phyloP scores from a whole-genome alignment of 768 basidiomycete species.

The Hericium alpestre region DNA sequence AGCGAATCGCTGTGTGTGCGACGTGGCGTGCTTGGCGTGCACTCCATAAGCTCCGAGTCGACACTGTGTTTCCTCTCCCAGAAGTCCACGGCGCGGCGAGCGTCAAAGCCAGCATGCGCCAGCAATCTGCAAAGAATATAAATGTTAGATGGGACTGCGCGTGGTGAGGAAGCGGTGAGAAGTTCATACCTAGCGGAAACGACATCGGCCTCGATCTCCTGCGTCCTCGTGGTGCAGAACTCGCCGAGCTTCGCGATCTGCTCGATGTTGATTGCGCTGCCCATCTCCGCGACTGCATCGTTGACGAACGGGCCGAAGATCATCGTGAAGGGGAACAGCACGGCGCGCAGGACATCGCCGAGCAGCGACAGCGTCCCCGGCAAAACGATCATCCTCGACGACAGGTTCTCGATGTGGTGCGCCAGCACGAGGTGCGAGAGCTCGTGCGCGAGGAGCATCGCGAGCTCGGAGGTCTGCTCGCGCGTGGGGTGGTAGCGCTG shows the following conservation, averaged over 20 bases:
- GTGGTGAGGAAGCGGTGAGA: conserved; percentile 3
- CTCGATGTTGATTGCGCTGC: conserved; percentile 57
- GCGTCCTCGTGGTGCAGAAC: conserved; percentile 66
- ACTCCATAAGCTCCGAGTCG: conserved; percentile 30
- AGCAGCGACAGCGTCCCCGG: conserved; percentile 71
- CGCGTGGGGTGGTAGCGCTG: conserved; percentile 38
- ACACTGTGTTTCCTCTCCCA: conserved; percentile 52
- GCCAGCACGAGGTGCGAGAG: conserved; percentile 83
- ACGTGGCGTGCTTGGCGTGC: conserved; percentile 25
- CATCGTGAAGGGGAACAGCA: conserved; percentile 85
- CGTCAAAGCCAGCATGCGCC: conserved; percentile 86
- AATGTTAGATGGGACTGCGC: neutral
- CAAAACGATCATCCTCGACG: conserved; percentile 70
- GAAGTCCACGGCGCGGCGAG: conserved; percentile 68
- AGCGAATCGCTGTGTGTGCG: conserved; percentile 16
- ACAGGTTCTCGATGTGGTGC: conserved; percentile 88
- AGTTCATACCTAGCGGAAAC: conserved; percentile 64
- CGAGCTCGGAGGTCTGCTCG: conserved; percentile 81
- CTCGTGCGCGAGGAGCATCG: conserved; percentile 88
- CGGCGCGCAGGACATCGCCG: conserved; percentile 64
- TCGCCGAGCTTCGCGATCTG: conserved; percentile 65
- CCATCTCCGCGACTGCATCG: conserved; percentile 78
- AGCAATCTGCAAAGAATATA: conserved; percentile 52
- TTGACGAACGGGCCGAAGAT: conserved; percentile 91
- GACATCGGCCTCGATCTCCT: conserved; percentile 89